A percentile compares a stretch with the other conserved stretches of the same genome.
These are phyloP conservation scores for Carex scoparia DNA, from an alignment of 176 grass and related monocot species.

Conservation along the genomic window DNA sequence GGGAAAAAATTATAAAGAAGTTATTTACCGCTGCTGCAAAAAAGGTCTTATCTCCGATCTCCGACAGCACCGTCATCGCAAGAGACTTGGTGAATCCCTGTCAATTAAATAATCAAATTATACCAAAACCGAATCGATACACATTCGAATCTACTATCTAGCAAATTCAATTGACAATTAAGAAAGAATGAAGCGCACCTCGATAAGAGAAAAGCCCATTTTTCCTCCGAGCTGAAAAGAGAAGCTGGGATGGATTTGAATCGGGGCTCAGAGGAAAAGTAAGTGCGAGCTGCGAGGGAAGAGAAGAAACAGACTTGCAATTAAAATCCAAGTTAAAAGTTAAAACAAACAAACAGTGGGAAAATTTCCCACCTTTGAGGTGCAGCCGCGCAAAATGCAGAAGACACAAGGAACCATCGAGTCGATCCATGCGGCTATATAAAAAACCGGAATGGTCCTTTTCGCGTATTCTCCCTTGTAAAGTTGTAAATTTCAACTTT, in stretches of 20 bases:
- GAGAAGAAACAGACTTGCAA: neutral
- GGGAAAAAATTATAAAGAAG: neutral
- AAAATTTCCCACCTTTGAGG: slow-evolving; percentile 25
- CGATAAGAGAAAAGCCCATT: slow-evolving; percentile 35
- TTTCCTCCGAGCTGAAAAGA: neutral
- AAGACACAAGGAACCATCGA: slow-evolving; percentile 5
- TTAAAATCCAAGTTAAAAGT: neutral
- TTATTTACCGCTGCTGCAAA: slow-evolving; percentile 82
- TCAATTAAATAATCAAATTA: neutral
- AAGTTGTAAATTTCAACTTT: neutral
- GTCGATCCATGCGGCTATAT: neutral
- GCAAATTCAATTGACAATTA: neutral
- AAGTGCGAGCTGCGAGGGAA: neutral
- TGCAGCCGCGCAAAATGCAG: slow-evolving; percentile 16
- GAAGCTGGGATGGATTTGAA: neutral
- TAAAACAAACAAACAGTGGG: neutral
- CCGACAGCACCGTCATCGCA: slow-evolving; percentile 85
- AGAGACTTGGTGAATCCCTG: slow-evolving; percentile 98
- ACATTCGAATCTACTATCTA: neutral
- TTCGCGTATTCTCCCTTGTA: neutral
- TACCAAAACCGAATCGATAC: neutral
- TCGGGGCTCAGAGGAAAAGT: neutral
- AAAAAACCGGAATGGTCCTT: neutral
- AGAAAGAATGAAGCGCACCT: slow-evolving; percentile 22
- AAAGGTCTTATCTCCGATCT: slow-evolving; percentile 99